Conservation (phyloP, 1,284 basidiomycete genomes). For the Ustilago sp. region DNA sequence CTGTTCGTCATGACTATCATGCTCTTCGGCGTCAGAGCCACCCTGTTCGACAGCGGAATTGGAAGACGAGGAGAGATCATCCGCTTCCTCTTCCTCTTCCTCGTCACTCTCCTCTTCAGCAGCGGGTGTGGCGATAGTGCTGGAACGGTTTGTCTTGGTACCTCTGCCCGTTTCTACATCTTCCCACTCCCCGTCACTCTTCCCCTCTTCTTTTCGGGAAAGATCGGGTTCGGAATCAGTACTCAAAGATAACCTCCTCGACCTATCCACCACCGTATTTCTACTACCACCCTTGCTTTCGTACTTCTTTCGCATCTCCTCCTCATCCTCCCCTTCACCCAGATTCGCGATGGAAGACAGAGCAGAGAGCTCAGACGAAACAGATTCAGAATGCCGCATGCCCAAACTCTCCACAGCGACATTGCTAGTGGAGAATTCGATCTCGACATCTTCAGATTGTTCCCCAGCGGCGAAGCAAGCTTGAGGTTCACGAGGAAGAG, state of each 20-base stretch:
- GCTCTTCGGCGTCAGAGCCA: neutral
- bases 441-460: neutral
- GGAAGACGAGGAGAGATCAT: neutral
- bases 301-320: neutral
- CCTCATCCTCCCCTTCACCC: neutral
- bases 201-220: neutral
- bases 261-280: neutral
- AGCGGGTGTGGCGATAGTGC: neutral
- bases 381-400: neutral
- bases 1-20: constrained; percentile 2
- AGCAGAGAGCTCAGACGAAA: neutral
- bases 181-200: neutral
- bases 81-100: neutral
- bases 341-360: neutral
- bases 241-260: neutral
- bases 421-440: neutral
- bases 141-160: neutral
- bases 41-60: neutral
- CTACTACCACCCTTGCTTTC: neutral
- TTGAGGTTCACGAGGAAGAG: neutral
- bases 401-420: constrained; percentile 1
- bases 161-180: constrained; percentile 2
- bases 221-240: neutral
- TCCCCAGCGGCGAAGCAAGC: neutral
- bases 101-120: neutral